phyloP scores from a whole-genome alignment of 177 flowering plant genomes.

The Vitis hybrid region DNA sequence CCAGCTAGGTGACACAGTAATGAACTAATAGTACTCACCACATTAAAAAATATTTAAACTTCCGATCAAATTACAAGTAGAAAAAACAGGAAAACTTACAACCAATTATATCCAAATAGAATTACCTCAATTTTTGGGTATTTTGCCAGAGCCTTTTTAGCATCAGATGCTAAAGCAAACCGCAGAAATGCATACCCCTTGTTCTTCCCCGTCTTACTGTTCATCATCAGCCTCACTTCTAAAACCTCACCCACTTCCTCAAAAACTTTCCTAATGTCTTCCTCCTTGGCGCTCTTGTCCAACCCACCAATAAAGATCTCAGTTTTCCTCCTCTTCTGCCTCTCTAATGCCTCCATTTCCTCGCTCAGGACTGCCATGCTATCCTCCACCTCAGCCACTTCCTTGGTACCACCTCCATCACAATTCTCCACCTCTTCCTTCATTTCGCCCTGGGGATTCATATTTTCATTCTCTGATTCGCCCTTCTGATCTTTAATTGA shows the following conservation, averaged over 20 bases:
- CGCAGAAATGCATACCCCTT: conserved; percentile 46
- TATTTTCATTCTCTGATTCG: neutral
- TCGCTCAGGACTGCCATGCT: conserved; percentile 15
- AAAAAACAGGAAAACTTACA: neutral
- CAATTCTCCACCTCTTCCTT: conserved; percentile 11
- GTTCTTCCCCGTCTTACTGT: conserved; percentile 32
- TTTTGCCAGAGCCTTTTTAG: conserved; percentile 33
- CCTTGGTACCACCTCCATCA: conserved; percentile 11
- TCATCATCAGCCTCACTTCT: conserved; percentile 34
- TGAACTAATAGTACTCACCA: no score
- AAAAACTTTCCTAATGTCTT: conserved; percentile 39
- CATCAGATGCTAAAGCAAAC: conserved; percentile 36
- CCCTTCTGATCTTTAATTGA: neutral
- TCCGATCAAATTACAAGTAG: neutral
- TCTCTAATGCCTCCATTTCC: conserved; percentile 39
- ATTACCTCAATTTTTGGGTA: conserved; percentile 38
- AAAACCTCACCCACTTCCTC: conserved; percentile 35
- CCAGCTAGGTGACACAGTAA: no score
- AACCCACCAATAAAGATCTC: conserved; percentile 48
- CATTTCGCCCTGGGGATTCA: neutral
- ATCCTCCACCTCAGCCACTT: neutral
- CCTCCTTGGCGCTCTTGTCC: conserved; percentile 40
- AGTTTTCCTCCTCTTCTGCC: conserved; percentile 29
- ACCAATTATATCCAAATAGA: neutral
- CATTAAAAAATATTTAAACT: neutral